Evolutionary conservation across 1,284 basidiomycete species (phyloP), one percentile per base, ranked within the genome.

Genomic region (Leccinum proliferum): DNA sequence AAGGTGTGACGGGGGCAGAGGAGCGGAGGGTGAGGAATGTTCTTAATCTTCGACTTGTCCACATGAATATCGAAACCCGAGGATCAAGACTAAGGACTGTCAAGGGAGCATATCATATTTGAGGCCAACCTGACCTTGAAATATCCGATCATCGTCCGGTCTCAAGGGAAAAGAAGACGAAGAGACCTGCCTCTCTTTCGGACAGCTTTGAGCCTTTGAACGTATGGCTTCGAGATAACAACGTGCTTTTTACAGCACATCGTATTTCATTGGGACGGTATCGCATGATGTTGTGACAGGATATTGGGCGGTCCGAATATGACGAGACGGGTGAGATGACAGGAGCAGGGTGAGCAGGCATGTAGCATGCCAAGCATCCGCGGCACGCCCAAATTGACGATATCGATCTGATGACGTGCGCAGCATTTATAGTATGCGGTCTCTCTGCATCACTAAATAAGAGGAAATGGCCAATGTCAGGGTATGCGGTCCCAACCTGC

Each of bases 1-100:
- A 97, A 96, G 2, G 93, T 87, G 53, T 94, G 84, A n/a, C 94
- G 83, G 2, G 94, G 92, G 71, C 94, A 96, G 46, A 93, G 81
- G 25, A 95, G 81, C 0, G 92, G 74, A 2, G 82, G 77, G 0
- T 80, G 77, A 10, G 81, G 79, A 0, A 63, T 43, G 1, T 66
- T 66, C 7, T 57, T 57, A 39, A 58, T 60, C 58, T 65, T 71
- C 32, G 63, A 65, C 60, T 71, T 70, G 65, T 67, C 62, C 34
- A 60, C 34, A 29, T 67, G 64, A 56, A 70, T 21, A 65, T 67
- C 58, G 18, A 61, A 21, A 46, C 12, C 52, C 8, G 59, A 53
- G 21, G 50, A 37, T 43, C 35, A 37, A 37, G 35, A 37, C 35
- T 37, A 37, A 37, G 35, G 35, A 37, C 53, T 37, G 14, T 60